A percentile compares a stretch with the other conserved stretches of the same genome.
Conservation (phyloP, 1,284 basidiomycete genomes). For the Omphalotus olearius region DNA sequence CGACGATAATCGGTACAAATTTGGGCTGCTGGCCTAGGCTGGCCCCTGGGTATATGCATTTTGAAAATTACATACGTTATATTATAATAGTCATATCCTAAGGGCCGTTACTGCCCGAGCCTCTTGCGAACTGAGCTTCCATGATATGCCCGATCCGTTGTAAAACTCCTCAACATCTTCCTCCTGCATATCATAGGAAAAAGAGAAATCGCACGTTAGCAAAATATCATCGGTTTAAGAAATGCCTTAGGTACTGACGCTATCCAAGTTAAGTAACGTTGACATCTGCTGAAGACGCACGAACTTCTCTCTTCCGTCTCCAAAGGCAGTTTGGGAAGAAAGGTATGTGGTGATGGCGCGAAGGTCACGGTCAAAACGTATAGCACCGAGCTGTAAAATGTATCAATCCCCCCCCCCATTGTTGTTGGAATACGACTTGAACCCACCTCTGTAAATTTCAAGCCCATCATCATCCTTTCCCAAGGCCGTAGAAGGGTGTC, state of each 20-base stretch:
- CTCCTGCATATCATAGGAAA: slow-evolving; percentile 55
- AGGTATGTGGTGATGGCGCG: slow-evolving; percentile 82
- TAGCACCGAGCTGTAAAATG: slow-evolving; percentile 80
- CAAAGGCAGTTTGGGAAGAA: slow-evolving; percentile 81
- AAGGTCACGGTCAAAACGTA: slow-evolving; percentile 93
- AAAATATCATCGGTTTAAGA: neutral
- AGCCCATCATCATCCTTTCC: slow-evolving; percentile 82
- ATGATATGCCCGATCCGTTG: slow-evolving; percentile 86
- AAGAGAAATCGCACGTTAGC: slow-evolving; percentile 11
- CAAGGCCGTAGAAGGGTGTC: slow-evolving; percentile 89
- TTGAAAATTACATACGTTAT: too few species aligned
- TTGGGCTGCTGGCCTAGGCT: too few species aligned
- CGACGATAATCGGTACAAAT: slow-evolving; percentile 56
- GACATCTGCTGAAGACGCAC: slow-evolving; percentile 90
- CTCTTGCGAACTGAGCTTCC: slow-evolving; percentile 79
- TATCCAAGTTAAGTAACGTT: slow-evolving; percentile 87
- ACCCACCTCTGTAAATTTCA: slow-evolving; percentile 85
- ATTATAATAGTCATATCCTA: slow-evolving; percentile 43
- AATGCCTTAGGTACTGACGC: slow-evolving; percentile 41
- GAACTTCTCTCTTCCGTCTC: slow-evolving; percentile 90
- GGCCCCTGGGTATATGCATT: too few species aligned
- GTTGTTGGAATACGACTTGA: neutral
- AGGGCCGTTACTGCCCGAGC: slow-evolving; percentile 68
- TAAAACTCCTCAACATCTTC: slow-evolving; percentile 92
- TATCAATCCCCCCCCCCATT: neutral